A percentile compares a stretch with the other conserved stretches of the same genome.
Conservation (phyloP, 1,284 basidiomycete genomes). For the Naganishia albida region DNA sequence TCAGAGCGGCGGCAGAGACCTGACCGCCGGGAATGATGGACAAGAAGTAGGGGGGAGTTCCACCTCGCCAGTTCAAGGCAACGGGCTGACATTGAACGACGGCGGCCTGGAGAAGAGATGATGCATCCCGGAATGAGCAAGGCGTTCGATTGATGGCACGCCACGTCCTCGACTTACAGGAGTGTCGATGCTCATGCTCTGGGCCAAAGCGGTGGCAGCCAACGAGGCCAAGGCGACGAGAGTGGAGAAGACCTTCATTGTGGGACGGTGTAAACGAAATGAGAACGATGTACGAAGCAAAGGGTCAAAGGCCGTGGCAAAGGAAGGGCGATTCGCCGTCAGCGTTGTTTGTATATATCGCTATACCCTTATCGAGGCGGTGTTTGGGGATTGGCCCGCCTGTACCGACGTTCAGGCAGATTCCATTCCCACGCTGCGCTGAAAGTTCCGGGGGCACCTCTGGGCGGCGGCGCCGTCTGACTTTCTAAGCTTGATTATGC, state of each 20-base stretch:
- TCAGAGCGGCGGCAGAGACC: conserved; percentile 60
- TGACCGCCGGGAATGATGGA: conserved; percentile 70
- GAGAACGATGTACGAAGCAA: background rate
- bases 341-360: conserved; percentile 20
- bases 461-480: no score
- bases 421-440: conserved; percentile 13
- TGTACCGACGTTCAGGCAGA: conserved; percentile 10
- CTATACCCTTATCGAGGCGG: conserved; percentile 29
- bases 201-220: conserved; percentile 27
- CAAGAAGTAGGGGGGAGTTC: conserved; percentile 60
- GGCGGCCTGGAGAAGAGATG: conserved; percentile 9
- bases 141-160: background rate
- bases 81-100: conserved; percentile 28
- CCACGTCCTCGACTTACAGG: conserved; percentile 20
- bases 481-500: no score
- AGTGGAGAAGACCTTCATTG: conserved; percentile 32
- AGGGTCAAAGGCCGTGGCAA: background rate
- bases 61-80: conserved; percentile 61
- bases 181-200: conserved; percentile 19
- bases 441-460: no score
- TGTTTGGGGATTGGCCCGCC: conserved; percentile 12
- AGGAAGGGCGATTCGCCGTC: background rate
- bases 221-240: conserved; percentile 23
- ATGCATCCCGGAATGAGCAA: background rate
- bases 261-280: background rate